A percentile compares a stretch with the other conserved stretches of the same genome.
Evolutionary conservation across 108 stramenopile genomes (phyloP).

Genomic region (Skeletonema menzelii): DNA sequence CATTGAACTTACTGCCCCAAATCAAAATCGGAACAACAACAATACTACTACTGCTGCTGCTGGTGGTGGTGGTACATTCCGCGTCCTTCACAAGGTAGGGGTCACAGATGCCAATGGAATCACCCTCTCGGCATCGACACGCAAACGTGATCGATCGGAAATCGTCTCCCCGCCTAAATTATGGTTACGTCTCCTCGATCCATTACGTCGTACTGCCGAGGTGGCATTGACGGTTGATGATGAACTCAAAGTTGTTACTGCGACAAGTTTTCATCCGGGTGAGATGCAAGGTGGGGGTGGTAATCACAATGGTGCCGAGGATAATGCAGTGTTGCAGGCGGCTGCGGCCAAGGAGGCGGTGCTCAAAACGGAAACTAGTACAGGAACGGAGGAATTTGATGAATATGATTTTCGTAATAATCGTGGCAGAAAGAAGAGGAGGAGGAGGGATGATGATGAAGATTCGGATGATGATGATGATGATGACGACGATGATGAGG

Average conservation of each 20-base stretch:
- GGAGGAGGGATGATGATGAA: slow-evolving; percentile 6
- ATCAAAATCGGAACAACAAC: not conserved
- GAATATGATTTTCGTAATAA: slow-evolving; percentile 69
- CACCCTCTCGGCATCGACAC: slow-evolving; percentile 50
- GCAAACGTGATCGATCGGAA: slow-evolving; percentile 56
- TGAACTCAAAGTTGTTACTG: slow-evolving; percentile 42
- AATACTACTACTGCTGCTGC: not conserved
- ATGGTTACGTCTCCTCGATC: slow-evolving; percentile 71
- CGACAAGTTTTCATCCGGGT: slow-evolving; percentile 58
- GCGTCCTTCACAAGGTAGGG: slow-evolving; percentile 64
- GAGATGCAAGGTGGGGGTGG: slow-evolving; percentile 18
- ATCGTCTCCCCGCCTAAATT: slow-evolving; percentile 65
- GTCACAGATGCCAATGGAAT: slow-evolving; percentile 60
- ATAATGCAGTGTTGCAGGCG: slow-evolving; percentile 47
- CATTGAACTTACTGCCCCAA: slow-evolving; percentile 18
- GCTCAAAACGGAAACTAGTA: slow-evolving; percentile 81
- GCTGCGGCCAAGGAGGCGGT: slow-evolving; percentile 34
- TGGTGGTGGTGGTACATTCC: slow-evolving; percentile 28
- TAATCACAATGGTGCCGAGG: not conserved
- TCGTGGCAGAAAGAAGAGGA: slow-evolving; percentile 23
- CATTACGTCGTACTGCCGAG: slow-evolving; percentile 61
- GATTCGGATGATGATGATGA: not conserved
- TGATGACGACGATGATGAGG: slow-evolving; percentile 29
- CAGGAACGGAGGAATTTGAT: slow-evolving; percentile 67
- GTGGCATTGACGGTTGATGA: slow-evolving; percentile 71